These are phyloP conservation scores for Ordospora pajunii DNA, from an alignment of 371 early-diverging fungal genomes.

Conservation along the genomic window DNA sequence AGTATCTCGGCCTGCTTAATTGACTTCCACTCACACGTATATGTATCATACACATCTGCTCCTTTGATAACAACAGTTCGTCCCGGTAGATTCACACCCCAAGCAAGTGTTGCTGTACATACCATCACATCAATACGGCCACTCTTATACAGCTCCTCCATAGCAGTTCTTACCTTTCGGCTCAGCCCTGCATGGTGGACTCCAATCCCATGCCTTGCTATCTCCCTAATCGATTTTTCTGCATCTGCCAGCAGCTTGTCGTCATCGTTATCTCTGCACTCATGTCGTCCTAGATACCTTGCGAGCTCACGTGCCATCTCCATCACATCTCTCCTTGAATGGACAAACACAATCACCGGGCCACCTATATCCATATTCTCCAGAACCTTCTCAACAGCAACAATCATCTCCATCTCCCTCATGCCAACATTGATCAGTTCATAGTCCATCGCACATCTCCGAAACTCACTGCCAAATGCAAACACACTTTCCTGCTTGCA, in stretches of 20 bases:
- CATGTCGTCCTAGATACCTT: not conserved
- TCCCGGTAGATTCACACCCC: slow-evolving; percentile 45
- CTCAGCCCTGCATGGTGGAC: slow-evolving; percentile 35
- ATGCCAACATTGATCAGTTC: slow-evolving; percentile 21
- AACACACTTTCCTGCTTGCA: slow-evolving; percentile 36
- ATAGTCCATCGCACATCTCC: slow-evolving; percentile 21
- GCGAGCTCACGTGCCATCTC: slow-evolving; percentile 11
- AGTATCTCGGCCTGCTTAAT: slow-evolving; percentile 12
- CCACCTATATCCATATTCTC: not conserved
- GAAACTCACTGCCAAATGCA: slow-evolving; percentile 19
- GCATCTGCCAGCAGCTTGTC: not conserved
- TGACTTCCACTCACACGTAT: not conserved
- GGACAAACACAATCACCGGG: slow-evolving; percentile 29
- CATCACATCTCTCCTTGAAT: slow-evolving; percentile 11
- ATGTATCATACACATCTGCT: not conserved
- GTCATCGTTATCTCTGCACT: not conserved
- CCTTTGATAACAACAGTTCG: slow-evolving; percentile 35
- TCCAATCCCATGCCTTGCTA: slow-evolving; percentile 15
- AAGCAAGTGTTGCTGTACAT: slow-evolving; percentile 40
- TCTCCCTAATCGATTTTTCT: not conserved
- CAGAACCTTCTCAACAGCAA: not conserved
- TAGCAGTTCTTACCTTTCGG: not conserved
- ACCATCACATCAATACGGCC: slow-evolving; percentile 27
- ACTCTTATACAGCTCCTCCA: slow-evolving; percentile 26
- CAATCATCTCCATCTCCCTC: not conserved